phyloP scores from a whole-genome alignment of 2,329 filamentous ascomycete genomes.

The Raffaelea arxii region DNA sequence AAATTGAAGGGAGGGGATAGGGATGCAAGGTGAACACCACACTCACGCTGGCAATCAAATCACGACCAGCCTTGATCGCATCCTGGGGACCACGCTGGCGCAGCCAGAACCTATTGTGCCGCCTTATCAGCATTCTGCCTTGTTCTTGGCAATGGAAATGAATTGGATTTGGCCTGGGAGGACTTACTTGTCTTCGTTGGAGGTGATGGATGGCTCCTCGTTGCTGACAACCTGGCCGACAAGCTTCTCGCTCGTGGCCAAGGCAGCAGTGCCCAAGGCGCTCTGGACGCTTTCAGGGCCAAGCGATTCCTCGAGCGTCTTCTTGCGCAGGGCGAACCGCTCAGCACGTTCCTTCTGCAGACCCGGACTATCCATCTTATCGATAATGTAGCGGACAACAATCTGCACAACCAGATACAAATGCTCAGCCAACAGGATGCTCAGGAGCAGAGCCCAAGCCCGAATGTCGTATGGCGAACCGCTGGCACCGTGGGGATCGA shows the following conservation, averaged over 20 bases:
- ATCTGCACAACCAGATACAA: conserved; percentile 73
- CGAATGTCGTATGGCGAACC: conserved; percentile 62
- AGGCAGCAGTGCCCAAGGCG: conserved; percentile 29
- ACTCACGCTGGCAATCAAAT: conserved; percentile 44
- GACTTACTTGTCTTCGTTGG: neutral
- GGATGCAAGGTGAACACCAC: conserved; percentile 11
- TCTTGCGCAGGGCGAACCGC: conserved; percentile 70
- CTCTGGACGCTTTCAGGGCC: conserved; percentile 44
- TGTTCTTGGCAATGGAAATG: no score
- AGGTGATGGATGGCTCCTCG: neutral
- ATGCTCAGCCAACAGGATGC: conserved; percentile 81
- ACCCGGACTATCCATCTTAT: conserved; percentile 76
- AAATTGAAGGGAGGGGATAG: no score
- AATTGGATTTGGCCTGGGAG: no score
- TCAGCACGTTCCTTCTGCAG: conserved; percentile 77
- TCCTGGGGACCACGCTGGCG: conserved; percentile 49
- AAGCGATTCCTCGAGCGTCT: conserved; percentile 64
- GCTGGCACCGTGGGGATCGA: conserved; percentile 52
- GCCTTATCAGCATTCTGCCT: no score
- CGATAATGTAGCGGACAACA: conserved; percentile 61
- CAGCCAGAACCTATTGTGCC: conserved; percentile 48
- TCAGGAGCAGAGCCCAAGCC: conserved; percentile 70
- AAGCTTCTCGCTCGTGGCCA: conserved; percentile 9
- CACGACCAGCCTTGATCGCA: conserved; percentile 46
- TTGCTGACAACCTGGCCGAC: neutral